A percentile compares a stretch with the other conserved stretches of the same genome.
phyloP scores from a whole-genome alignment of 306 rosid genomes.

The Ormosia semicastrata region DNA sequence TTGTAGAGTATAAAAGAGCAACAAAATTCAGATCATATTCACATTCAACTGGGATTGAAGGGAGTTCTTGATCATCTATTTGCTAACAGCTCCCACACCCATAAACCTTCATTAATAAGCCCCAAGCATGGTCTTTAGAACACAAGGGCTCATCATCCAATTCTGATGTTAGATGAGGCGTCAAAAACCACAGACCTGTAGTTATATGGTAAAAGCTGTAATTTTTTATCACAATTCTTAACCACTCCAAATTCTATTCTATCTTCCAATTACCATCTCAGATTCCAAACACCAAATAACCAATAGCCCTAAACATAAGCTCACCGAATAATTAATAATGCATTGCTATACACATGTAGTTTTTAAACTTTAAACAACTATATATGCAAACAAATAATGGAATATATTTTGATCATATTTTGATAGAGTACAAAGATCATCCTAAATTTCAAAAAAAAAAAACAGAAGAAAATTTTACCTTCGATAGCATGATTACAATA shows the following conservation, averaged over 20 bases:
- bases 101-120: neutral
- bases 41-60: neutral
- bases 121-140: neutral
- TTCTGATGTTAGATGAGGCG: neutral
- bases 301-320: neutral
- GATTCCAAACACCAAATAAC: neutral
- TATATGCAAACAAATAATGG: neutral
- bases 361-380: neutral
- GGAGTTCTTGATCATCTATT: neutral
- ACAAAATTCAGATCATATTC: neutral
- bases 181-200: neutral
- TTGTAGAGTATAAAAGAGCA: neutral
- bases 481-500: slow-evolving; percentile 77
- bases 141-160: neutral
- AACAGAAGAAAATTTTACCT: slow-evolving; percentile 40
- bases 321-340: neutral
- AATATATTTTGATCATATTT: no score
- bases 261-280: neutral
- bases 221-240: neutral
- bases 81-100: neutral
- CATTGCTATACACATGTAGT: neutral
- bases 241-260: neutral
- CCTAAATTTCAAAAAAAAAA: neutral
- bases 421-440: neutral
- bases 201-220: neutral